Percentiles rank a stretch among this genome's conserved stretches.
phyloP scores from a whole-genome alignment of 2,329 filamentous ascomycete genomes.

The Paraconiothyrium sp. region DNA sequence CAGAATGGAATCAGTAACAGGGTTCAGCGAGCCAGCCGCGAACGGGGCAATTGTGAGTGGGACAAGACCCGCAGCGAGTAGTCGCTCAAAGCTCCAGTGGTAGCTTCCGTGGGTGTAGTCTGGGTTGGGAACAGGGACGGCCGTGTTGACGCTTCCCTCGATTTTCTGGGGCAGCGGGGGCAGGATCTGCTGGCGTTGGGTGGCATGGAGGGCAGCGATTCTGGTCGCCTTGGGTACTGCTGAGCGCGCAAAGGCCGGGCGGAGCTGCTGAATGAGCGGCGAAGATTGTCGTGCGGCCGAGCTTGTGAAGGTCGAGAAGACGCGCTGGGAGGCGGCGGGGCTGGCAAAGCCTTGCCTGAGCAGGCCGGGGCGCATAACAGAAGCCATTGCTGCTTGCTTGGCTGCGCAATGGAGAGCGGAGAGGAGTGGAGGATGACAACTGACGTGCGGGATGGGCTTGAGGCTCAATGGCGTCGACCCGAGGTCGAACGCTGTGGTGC shows the following conservation, averaged over 20 bases:
- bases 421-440: slow-evolving; percentile 16
- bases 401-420: slow-evolving; percentile 19
- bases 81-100: slow-evolving; percentile 95
- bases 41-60: slow-evolving; percentile 92
- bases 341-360: slow-evolving; percentile 57
- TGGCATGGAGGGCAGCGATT: slow-evolving; percentile 87
- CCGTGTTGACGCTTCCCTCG: slow-evolving; percentile 85
- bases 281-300: slow-evolving; percentile 47
- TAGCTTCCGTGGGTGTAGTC: slow-evolving; percentile 89
- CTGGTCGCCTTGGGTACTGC: slow-evolving; percentile 55
- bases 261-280: slow-evolving; percentile 48
- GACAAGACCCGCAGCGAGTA: slow-evolving; percentile 81
- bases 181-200: slow-evolving; percentile 77
- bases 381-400: slow-evolving; percentile 57
- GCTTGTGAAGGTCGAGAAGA: slow-evolving; percentile 54
- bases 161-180: slow-evolving; percentile 88
- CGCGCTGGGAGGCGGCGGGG: slow-evolving; percentile 54
- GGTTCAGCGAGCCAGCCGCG: slow-evolving; percentile 90
- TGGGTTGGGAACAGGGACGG: slow-evolving; percentile 76
- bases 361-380: slow-evolving; percentile 60
- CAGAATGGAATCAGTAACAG: slow-evolving; percentile 83
- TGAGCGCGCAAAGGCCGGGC: slow-evolving; percentile 53
- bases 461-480: slow-evolving; percentile 17
- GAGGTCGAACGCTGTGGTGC: slow-evolving; percentile 20
- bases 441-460: slow-evolving; percentile 15